Evolutionary conservation across 768 basidiomycete genomes (phyloP).

Genomic region (Mycena polygramma): DNA sequence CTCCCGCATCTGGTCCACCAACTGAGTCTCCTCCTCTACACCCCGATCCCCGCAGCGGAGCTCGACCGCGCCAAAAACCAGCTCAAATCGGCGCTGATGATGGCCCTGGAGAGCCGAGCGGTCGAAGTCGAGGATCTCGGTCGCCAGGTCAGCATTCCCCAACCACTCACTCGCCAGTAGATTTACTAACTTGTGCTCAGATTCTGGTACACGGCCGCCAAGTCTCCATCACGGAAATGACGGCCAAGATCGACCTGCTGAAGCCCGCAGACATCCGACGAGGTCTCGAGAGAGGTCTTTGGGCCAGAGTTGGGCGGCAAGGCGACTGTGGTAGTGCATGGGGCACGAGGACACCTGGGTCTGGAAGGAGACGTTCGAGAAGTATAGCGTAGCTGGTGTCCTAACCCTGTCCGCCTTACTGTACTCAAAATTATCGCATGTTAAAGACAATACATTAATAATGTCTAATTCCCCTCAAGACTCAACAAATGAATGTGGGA

Average conservation of each 20-base stretch:
- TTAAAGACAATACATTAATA: neutral
- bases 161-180: neutral
- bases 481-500: neutral
- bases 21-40: constrained; percentile 84
- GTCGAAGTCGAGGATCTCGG: constrained; percentile 93
- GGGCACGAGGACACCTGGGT: constrained; percentile 83
- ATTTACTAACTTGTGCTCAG: constrained; percentile 49
- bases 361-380: constrained; percentile 73
- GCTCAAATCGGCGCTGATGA: constrained; percentile 91
- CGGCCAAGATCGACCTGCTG: constrained; percentile 84
- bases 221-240: constrained; percentile 92
- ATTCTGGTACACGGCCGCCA: constrained; percentile 90
- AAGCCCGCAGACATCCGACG: constrained; percentile 76
- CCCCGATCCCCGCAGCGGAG: constrained; percentile 74
- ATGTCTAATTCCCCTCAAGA: constrained; percentile 15
- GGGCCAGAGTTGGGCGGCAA: constrained; percentile 71
- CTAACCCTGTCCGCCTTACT: too few species aligned
- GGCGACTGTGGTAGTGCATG: constrained; percentile 87
- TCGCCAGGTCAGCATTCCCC: constrained; percentile 71
- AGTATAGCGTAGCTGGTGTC: constrained; percentile 74
- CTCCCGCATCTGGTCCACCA: constrained; percentile 90
- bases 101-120: constrained; percentile 91
- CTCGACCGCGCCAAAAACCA: constrained; percentile 94
- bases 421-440: too few species aligned
- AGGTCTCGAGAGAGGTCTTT: constrained; percentile 83